Evolutionary conservation across 345 rosid genomes (phyloP), one percentile per base, ranked within the genome.

Genomic region (Psidium friedrichsthalianum): DNA sequence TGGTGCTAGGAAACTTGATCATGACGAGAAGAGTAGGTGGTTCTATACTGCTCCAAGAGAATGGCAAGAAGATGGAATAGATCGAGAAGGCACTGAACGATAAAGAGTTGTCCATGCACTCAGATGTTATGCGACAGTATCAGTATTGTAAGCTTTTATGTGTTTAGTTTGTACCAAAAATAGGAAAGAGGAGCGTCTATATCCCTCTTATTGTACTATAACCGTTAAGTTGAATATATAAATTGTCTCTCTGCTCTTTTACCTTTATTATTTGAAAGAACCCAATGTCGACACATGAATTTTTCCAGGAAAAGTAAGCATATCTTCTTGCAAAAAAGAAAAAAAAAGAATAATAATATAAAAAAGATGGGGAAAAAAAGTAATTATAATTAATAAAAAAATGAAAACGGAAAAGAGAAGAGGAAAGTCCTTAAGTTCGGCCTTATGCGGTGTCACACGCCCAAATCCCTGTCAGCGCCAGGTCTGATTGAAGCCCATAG

Each of bases 271-370:
- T 25, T 11, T 57, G 15, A 57, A 11, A 57, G 59, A 56, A 24
- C 13, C 24, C 11, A 9, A 24, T 11, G 0, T 56, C 10, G 25
- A 22, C 24, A 56, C 12, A n/a, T 9, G 13, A 0, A 22, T 24
- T 56, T 24, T 56, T 56, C 27, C 51, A 9, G 11, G 51, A 49
- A 49, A 49, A 49, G 10, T 9, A 49, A 10, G 51, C 12, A 9
- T 49, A 10, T 49, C 10, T 49, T 49, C 10, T 40, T 40, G 57
- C 24, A 20, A 20, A 56, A 56, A 56, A 4, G 0, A 56, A 22
- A 56, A 54, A 5, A 1, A 9, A 49, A 49, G 11, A 49, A 49
- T 22, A 56, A 56, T 22, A 56, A 3, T 9, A 5, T 56, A 56
- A 56, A 56, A 24, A 56, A 56, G 2, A 56, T 36, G 36, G 8